Conservation (phyloP, 2,329 filamentous ascomycete species). For the Drechslera avenae region DNA sequence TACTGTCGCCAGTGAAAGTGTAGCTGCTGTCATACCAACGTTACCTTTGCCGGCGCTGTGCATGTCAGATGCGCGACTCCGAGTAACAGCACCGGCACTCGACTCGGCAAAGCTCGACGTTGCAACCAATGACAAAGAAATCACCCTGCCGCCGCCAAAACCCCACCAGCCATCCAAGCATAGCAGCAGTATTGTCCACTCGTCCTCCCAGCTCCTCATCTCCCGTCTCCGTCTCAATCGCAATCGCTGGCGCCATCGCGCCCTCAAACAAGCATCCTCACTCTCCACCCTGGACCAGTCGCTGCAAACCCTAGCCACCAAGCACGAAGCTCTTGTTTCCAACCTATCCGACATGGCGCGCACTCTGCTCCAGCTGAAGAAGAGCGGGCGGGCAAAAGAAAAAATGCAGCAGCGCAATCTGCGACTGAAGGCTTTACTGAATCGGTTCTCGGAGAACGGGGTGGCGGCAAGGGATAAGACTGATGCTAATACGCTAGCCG, state of each 20-base stretch:
- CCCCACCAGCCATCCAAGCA: too few species aligned
- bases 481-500: constrained; percentile 3
- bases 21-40: too few species aligned
- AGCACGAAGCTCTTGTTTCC: constrained; percentile 11
- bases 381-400: constrained; percentile 23
- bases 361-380: constrained; percentile 12
- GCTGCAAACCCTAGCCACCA: constrained; percentile 5
- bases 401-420: constrained; percentile 25
- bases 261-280: constrained; percentile 5
- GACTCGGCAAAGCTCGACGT: too few species aligned
- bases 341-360: constrained; percentile 11
- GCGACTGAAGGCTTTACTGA: constrained; percentile 15
- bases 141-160: too few species aligned
- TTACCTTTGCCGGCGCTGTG: too few species aligned
- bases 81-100: too few species aligned
- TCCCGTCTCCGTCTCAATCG: constrained; percentile 13
- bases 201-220: neutral
- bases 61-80: too few species aligned
- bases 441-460: neutral
- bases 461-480: neutral
- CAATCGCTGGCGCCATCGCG: constrained; percentile 8
- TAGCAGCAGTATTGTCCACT: too few species aligned
- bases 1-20: too few species aligned
- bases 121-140: too few species aligned
- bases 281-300: neutral